Evolutionary conservation across 2,329 filamentous ascomycete species (phyloP).

Genomic region (Whalleya microplaca): DNA sequence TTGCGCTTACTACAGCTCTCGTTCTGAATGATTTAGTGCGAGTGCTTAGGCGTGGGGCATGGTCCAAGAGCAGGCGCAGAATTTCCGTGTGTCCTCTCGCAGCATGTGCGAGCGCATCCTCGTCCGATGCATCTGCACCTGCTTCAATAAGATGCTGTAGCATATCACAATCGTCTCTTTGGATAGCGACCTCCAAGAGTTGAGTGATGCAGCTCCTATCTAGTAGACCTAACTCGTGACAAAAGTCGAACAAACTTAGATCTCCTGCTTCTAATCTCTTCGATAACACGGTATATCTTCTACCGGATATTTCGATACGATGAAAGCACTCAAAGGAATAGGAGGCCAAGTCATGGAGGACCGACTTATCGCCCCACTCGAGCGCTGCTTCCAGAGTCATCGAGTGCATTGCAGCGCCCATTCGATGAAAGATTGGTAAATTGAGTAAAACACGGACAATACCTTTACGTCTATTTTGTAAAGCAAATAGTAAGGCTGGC

Average conservation of each 20-base stretch:
- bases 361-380: not conserved
- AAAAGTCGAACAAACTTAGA: not conserved
- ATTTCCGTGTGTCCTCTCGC: not conserved
- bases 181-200: not conserved
- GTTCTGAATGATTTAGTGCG: not conserved
- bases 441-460: conserved; percentile 3
- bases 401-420: not conserved
- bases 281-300: too few relatives aligned
- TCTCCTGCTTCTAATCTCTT: not conserved
- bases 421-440: too few relatives aligned
- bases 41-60: not conserved
- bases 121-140: not conserved
- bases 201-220: not conserved
- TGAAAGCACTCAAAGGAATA: too few relatives aligned
- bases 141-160: not conserved
- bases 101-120: not conserved
- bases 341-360: not conserved
- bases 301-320: not conserved
- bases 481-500: not conserved
- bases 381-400: not conserved
- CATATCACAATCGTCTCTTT: not conserved
- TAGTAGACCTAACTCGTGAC: not conserved
- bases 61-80: not conserved
- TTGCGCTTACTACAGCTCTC: not conserved
- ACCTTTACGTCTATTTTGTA: not conserved